Conservation (phyloP, 164 flowering plant genomes). For the Umbilicus rupestris region DNA sequence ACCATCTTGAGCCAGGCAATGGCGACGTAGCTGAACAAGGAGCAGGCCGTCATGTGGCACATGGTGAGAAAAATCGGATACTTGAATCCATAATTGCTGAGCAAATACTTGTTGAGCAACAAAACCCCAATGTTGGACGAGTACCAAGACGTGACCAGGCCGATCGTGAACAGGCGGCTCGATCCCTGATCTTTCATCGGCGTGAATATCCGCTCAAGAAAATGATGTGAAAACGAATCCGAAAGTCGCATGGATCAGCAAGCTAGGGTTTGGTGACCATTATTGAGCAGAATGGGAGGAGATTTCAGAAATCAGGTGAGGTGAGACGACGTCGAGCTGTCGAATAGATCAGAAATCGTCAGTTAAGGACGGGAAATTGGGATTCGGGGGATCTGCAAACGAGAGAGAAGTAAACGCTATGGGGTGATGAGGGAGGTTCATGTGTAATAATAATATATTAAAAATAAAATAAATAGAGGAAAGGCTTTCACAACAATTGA, state of each 20-base stretch:
- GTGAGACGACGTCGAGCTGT: no score
- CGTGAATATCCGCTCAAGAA: background rate
- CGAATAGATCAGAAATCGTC: background rate
- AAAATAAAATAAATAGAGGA: no score
- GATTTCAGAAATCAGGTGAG: no score
- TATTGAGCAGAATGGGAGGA: background rate
- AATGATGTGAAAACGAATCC: background rate
- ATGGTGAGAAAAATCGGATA: constrained; percentile 11
- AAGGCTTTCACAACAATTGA: no score
- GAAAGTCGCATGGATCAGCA: background rate
- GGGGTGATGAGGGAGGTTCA: background rate
- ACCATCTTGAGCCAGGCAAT: constrained; percentile 11
- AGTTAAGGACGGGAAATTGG: background rate
- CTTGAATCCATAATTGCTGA: constrained; percentile 9
- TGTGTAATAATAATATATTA: background rate
- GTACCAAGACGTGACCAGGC: constrained; percentile 9
- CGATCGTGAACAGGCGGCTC: constrained; percentile 7
- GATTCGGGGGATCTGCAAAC: background rate
- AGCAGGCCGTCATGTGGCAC: constrained; percentile 10
- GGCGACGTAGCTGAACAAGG: constrained; percentile 4
- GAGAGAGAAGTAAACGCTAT: constrained; percentile 5
- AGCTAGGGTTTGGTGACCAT: constrained; percentile 5
- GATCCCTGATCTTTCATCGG: constrained; percentile 6
- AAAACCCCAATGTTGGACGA: constrained; percentile 9
- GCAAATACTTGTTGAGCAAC: constrained; percentile 9